Evolutionary conservation across 2,329 filamentous ascomycete species (phyloP), one percentile per base, ranked within the genome.

Genomic region (Cercospora sesami): DNA sequence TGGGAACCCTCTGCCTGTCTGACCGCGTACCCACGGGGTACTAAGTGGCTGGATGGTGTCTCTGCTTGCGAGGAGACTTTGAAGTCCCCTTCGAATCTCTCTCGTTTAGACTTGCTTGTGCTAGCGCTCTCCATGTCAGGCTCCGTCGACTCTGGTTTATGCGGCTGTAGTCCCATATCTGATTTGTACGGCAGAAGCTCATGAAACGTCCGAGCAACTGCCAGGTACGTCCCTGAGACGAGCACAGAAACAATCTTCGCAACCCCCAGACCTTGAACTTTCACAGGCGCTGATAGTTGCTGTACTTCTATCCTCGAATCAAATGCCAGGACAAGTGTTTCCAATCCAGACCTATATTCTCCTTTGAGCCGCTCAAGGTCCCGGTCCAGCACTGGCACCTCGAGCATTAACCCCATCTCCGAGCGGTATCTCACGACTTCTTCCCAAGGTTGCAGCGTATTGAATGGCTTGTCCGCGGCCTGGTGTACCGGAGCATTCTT

Each of bases 391-490:
- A 73, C n/a, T 14, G 71, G 71, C 14, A 67, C 30, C 59, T 73
- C 71, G 2, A 73, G 21, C 66, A 74, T 70, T 9, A 74, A n/a
- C 14, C 69, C 68, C 5, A 31, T 39, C 16, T 62, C 45, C 8
- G 72, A 69, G 7, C 68, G 65, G 39, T 69, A 68, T 14, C 74
- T 70, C 9, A 75, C 64, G n/a, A 68, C 67, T n/a, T 64, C 51
- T 14, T 73, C 64, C 51, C 68, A 68, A 6, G 68, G 60, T 33
- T 64, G 10, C 23, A 75, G 36, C 7, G 60, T 64, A 10, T 51
- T 33, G 64, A 71, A 74, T 4, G 74, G 70, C 45, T 60, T 58
- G 21, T 71, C 68, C 12, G 42, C 31, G 18, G 64, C 58, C 10
- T 64, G 68, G 26, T 63, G 48, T n/a, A 71, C 63, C 10, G 48